phyloP scores from a whole-genome alignment of 352 stramenopile species.

The Globisporangium viniferum region DNA sequence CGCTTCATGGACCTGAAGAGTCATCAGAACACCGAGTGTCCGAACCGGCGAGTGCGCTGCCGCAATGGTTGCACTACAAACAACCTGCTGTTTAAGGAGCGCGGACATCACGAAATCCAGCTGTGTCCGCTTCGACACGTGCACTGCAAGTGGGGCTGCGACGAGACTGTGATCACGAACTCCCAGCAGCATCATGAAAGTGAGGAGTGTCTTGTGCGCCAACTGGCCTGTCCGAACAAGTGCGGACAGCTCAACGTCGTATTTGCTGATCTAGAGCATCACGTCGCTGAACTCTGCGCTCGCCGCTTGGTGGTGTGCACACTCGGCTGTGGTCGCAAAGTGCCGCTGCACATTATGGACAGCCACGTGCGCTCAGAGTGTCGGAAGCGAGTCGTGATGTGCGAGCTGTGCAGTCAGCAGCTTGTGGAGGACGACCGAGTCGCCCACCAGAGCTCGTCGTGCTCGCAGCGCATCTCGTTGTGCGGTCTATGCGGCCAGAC shows the following conservation, averaged over 20 bases:
- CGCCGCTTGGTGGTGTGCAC: conserved; percentile 36
- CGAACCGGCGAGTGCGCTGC: conserved; percentile 52
- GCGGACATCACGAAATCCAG: conserved; percentile 39
- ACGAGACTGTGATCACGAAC: conserved; percentile 43
- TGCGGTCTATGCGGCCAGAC: conserved; percentile 55
- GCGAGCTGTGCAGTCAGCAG: conserved; percentile 27
- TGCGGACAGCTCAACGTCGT: conserved; percentile 35
- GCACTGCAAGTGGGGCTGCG: conserved; percentile 54
- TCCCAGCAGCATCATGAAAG: conserved; percentile 43
- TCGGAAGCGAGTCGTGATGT: conserved; percentile 36
- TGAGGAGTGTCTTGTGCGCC: conserved; percentile 48
- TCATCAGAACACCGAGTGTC: conserved; percentile 46
- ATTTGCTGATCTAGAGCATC: conserved; percentile 36
- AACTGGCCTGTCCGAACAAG: conserved; percentile 48
- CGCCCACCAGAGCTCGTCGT: conserved; percentile 32
- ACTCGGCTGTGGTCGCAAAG: conserved; percentile 44
- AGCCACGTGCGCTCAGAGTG: conserved; percentile 38
- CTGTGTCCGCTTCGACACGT: conserved; percentile 51
- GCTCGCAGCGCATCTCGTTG: conserved; percentile 37
- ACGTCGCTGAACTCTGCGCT: conserved; percentile 31
- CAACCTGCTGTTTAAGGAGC: conserved; percentile 39
- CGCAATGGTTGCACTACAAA: conserved; percentile 57
- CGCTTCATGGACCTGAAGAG: conserved; percentile 40
- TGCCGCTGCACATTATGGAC: conserved; percentile 46
- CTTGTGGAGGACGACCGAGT: conserved; percentile 36